Base-by-base conservation (phyloP, 352 stramenopile genomes). In the Achlya hypogyna region DNA sequence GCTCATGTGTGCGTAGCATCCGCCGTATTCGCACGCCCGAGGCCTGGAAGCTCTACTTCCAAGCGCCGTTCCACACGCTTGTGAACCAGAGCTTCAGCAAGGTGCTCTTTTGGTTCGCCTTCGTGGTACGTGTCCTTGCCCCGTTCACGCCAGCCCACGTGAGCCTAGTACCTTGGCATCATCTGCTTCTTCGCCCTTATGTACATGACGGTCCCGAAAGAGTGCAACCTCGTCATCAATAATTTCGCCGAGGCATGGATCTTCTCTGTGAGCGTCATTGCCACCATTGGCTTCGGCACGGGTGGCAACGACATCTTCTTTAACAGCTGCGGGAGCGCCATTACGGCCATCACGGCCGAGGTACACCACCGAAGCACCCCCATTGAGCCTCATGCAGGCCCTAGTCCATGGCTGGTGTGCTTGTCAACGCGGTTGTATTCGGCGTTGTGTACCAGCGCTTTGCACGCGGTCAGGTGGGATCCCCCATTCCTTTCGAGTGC, bases 371-470 rank as follows among this genome's bases (percentile, higher is more conserved):
- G 18, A 31, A 20, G 14, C 58, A 22, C 12, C 49, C 22, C 51
- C 9, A n/a, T n/a, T n/a, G n/a, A n/a, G n/a, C n/a, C n/a, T n/a
- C n/a, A 59, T 23, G 6, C 10, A 38, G 25, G 5, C 20, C 73
- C 34, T 79, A 99, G 84, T 95, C 94, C 6, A 87, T 98, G 28
- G 73, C 85, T 9, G 82, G 86, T 20, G 86, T 98, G 23, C 76
- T 97, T 32, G 88, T 98, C 51, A 91, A 98, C 63, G 92, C 94
- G 2, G 70, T 98, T 23, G 81, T 90, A 2, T 96, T 99, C 67
- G 96, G 96, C 49, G 76, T 98, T 27, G 82, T 98, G 60, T 98
- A 98, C 74, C 87, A 96, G 69, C 79, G 94, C 28, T 90, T 98
- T 54, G 95, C 91, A 42, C 78, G 92, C 4, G 94, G 91, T 12